These are phyloP conservation scores for Arthrobotrys musiformis DNA, from an alignment of 2,329 filamentous ascomycete species.

Conservation along the genomic window DNA sequence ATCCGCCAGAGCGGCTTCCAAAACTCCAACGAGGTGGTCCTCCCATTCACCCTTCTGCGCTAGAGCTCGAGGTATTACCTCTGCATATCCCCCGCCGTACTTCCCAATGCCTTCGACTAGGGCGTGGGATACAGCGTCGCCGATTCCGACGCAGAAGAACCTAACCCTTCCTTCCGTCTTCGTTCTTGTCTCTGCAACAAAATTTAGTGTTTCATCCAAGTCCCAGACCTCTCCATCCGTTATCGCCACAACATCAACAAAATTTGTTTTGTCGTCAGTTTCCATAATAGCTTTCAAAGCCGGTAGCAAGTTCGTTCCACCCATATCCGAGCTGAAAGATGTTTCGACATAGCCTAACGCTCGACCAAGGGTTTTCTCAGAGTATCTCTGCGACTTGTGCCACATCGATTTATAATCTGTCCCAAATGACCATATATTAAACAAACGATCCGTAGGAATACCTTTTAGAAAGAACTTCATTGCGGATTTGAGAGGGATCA, in stretches of 20 bases:
- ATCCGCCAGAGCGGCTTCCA: background rate
- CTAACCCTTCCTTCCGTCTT: slow-evolving; percentile 65
- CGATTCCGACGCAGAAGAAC: slow-evolving; percentile 71
- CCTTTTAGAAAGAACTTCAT: slow-evolving; percentile 71
- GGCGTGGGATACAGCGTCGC: slow-evolving; percentile 68
- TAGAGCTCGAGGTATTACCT: slow-evolving; percentile 66
- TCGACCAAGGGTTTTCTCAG: slow-evolving; percentile 65
- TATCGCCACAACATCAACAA: slow-evolving; percentile 68
- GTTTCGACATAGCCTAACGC: slow-evolving; percentile 60
- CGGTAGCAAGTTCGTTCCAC: slow-evolving; percentile 68
- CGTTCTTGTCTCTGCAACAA: slow-evolving; percentile 65
- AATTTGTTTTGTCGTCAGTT: slow-evolving; percentile 61
- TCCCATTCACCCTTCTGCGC: slow-evolving; percentile 62
- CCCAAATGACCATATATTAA: slow-evolving; percentile 69
- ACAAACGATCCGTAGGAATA: slow-evolving; percentile 62
- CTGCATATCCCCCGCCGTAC: slow-evolving; percentile 69
- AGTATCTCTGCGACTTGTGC: slow-evolving; percentile 62
- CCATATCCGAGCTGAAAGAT: slow-evolving; percentile 65
- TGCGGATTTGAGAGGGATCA: slow-evolving; percentile 66
- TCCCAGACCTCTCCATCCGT: slow-evolving; percentile 70
- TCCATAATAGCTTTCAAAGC: slow-evolving; percentile 66
- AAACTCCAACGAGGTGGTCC: background rate
- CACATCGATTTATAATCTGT: slow-evolving; percentile 65
- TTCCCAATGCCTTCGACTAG: slow-evolving; percentile 71
- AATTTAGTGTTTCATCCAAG: slow-evolving; percentile 66